Percentiles rank a stretch among this genome's conserved stretches.
phyloP scores from a whole-genome alignment of 208 protist genomes.

The Leishmania braziliensis region DNA sequence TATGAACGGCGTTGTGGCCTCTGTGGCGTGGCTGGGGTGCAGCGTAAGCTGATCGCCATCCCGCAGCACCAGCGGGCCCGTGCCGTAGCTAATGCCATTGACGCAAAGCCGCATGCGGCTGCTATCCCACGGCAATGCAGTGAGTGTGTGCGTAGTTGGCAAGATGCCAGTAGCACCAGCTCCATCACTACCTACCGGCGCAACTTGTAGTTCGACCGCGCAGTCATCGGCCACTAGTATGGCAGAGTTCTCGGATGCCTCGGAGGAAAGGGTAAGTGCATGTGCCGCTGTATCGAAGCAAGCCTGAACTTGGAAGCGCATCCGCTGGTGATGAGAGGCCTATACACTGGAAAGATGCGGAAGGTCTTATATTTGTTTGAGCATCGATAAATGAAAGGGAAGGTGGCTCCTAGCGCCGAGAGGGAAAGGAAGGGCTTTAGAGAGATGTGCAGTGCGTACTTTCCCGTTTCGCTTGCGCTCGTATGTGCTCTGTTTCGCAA shows the following conservation, averaged over 20 bases:
- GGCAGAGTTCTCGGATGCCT: constrained; percentile 4
- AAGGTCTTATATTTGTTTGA: too few species aligned
- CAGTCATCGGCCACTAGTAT: constrained; percentile 17
- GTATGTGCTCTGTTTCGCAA: background rate
- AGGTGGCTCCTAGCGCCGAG: background rate
- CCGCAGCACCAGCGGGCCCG: constrained; percentile 30
- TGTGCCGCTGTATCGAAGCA: constrained; percentile 22
- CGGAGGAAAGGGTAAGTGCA: constrained; percentile 16
- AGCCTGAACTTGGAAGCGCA: constrained; percentile 27
- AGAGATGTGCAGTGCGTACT: background rate
- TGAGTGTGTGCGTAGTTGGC: background rate
- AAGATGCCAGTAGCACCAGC: background rate
- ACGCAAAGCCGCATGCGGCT: constrained; percentile 20
- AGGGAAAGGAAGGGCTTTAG: background rate
- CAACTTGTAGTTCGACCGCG: constrained; percentile 8
- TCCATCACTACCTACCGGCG: background rate
- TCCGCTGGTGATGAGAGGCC: background rate
- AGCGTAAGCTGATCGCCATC: constrained; percentile 24
- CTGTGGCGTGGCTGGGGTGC: background rate
- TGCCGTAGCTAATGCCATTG: constrained; percentile 32
- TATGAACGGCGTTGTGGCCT: background rate
- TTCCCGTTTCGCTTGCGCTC: background rate
- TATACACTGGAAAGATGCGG: background rate
- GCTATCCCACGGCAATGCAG: constrained; percentile 33
- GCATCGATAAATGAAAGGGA: background rate